Evolutionary conservation across 768 basidiomycete genomes (phyloP).

Genomic region (Hirschioporus abietinus): DNA sequence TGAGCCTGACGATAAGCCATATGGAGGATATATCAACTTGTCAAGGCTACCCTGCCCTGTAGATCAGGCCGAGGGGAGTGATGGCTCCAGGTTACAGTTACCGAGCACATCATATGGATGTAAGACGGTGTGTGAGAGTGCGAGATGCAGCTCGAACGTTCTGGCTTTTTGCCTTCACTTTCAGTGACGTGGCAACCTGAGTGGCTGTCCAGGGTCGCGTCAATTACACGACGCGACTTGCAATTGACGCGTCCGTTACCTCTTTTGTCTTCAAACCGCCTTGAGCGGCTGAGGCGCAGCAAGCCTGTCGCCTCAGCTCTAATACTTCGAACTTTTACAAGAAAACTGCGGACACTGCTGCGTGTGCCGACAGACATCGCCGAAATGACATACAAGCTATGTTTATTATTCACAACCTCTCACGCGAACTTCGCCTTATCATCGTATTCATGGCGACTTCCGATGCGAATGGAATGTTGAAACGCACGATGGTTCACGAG

Average conservation of each 20-base stretch:
- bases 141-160: neutral
- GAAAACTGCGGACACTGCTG: neutral
- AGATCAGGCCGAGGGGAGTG: too few relatives aligned
- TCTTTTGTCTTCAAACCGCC: too few relatives aligned
- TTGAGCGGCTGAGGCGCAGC: neutral
- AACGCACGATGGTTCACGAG: neutral
- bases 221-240: neutral
- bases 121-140: neutral
- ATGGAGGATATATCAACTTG: neutral
- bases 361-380: too few relatives aligned
- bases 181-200: neutral
- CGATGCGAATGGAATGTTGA: neutral
- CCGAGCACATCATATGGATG: too few relatives aligned
- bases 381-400: too few relatives aligned
- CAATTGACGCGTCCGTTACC: neutral
- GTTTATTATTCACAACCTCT: neutral
- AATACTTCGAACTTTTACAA: neutral
- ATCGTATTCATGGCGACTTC: neutral
- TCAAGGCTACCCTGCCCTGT: too few relatives aligned
- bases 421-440: neutral
- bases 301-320: neutral
- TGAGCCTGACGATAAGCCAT: neutral
- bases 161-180: neutral
- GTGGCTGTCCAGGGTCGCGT: constrained; percentile 1
- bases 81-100: too few relatives aligned